Conservation (phyloP, 495 filamentous ascomycete genomes). For the Pseudevernia furfuracea region DNA sequence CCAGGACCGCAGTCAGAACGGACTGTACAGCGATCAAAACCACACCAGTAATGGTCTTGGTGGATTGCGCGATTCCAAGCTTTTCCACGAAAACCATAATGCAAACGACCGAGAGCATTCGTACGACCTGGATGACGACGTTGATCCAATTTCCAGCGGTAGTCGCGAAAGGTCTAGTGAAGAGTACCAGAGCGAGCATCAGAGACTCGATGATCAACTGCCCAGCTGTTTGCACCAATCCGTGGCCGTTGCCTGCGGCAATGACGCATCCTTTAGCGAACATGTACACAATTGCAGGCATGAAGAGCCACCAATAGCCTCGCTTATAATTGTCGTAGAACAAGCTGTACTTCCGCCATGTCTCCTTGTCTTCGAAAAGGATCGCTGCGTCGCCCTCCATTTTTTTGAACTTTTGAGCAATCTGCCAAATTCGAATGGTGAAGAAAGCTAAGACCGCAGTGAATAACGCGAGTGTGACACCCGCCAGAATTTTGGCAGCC, state of each 20-base stretch:
- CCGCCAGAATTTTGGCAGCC: constrained; percentile 83
- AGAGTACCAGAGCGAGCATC: constrained; percentile 63
- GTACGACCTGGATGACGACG: constrained; percentile 85
- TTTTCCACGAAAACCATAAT: constrained; percentile 92
- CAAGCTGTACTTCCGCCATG: constrained; percentile 90
- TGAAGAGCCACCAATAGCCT: constrained; percentile 93
- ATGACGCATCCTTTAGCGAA: constrained; percentile 84
- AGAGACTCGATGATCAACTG: constrained; percentile 75
- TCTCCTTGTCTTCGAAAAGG: constrained; percentile 81
- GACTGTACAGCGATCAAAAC: constrained; percentile 86
- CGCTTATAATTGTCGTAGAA: constrained; percentile 96
- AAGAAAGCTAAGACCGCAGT: constrained; percentile 73
- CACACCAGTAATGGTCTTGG: constrained; percentile 88
- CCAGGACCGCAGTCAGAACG: constrained; percentile 70
- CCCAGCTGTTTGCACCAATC: constrained; percentile 67
- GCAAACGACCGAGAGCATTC: constrained; percentile 82
- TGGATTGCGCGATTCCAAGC: constrained; percentile 82
- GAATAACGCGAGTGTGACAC: constrained; percentile 69
- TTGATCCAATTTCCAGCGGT: constrained; percentile 88
- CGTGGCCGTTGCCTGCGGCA: constrained; percentile 80
- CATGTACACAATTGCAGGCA: constrained; percentile 86
- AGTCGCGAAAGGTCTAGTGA: constrained; percentile 77
- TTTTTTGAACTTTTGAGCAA: constrained; percentile 66
- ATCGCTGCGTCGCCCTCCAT: constrained; percentile 62
- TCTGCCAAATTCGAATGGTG: constrained; percentile 68